Percentiles rank a stretch among this genome's conserved stretches.
Evolutionary conservation across 1,139 yeast genomes (phyloP).

Genomic region (Geotrichum histeridarum): DNA sequence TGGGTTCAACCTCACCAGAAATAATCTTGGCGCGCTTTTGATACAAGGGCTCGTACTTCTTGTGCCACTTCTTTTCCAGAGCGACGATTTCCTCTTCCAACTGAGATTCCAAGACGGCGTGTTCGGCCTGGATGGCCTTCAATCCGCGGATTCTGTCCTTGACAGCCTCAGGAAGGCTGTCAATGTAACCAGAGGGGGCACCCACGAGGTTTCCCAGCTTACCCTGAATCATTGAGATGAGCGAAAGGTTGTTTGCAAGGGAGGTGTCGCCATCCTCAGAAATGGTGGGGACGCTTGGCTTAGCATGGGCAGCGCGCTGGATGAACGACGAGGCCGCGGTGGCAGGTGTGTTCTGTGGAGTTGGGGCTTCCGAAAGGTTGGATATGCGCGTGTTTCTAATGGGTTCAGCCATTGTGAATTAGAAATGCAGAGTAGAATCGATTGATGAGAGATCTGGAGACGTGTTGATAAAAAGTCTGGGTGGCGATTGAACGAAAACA

Average conservation of each 20-base stretch:
- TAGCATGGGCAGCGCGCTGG: slow-evolving; percentile 47
- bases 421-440: not conserved
- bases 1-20: slow-evolving; percentile 70
- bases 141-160: slow-evolving; percentile 76
- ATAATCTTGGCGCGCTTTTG: slow-evolving; percentile 68
- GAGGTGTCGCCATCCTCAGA: slow-evolving; percentile 44
- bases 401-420: slow-evolving; percentile 54
- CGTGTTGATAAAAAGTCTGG: not conserved
- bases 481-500: too few species aligned
- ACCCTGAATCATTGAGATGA: slow-evolving; percentile 84
- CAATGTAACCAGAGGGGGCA: slow-evolving; percentile 79
- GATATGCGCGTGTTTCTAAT: slow-evolving; percentile 57
- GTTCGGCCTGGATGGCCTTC: slow-evolving; percentile 77
- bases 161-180: slow-evolving; percentile 65
- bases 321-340: slow-evolving; percentile 67
- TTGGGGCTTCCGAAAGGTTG: slow-evolving; percentile 89
- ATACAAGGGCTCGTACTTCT: slow-evolving; percentile 72
- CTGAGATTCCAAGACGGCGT: slow-evolving; percentile 79
- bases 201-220: slow-evolving; percentile 83
- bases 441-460: not conserved
- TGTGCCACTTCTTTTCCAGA: slow-evolving; percentile 75
- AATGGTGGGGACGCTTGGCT: slow-evolving; percentile 72
- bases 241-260: slow-evolving; percentile 66
- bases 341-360: slow-evolving; percentile 98
- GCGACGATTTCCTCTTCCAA: slow-evolving; percentile 85